Evolutionary conservation across 805 yeast genomes (phyloP), one percentile per base, ranked within the genome.

Genomic region (Babjeviella inositovora): DNA sequence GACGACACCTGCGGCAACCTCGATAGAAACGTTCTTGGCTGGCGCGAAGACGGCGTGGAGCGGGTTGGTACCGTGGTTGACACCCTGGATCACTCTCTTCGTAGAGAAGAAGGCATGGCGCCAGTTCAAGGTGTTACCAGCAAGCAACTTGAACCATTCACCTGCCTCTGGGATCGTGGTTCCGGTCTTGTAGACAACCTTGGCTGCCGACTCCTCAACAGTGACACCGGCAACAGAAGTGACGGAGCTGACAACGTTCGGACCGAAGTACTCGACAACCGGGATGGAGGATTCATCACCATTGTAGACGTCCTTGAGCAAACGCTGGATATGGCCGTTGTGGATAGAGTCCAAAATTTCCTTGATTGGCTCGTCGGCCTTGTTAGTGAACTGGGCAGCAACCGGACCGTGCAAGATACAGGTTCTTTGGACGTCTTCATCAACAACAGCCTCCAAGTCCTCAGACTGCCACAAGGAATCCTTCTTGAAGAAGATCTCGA

Each of bases 391-490:
- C 54, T 74, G 84, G 38, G 94, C 95, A 39, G 99, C 93, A 36
- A 90, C 97, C 24, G 99, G 99, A 39, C 98, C 97, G 41, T 84
- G 95, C 42, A 90, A 66, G 37, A 90, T 84, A 77, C 98, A 92
- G n/a, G 96, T 87, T 65, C 98, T 77, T 53, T 85, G 85, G 32
- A 90, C 97, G 48, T 90, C 99, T 41, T 77, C 82, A 36, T 66
- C 97, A 34, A 81, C 85, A 45, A 90, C 97, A 29, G 96, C 80
- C 48, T 84, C 96, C 45, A 90, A 67, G 47, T 81, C 87, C 62
- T 90, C 97, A 13, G 94, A 79, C 65, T 90, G 99, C 98, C 98
- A 90, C 49, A 90, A 64, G 15, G 97, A 87, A 53, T 90, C 99
- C 61, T 90, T 90, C 71, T 90, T 90, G 70, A 90, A 90, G 68